Percentiles rank a stretch among this genome's conserved stretches.
phyloP scores from a whole-genome alignment of 306 rosid genomes.

The Cucurbita moschata region DNA sequence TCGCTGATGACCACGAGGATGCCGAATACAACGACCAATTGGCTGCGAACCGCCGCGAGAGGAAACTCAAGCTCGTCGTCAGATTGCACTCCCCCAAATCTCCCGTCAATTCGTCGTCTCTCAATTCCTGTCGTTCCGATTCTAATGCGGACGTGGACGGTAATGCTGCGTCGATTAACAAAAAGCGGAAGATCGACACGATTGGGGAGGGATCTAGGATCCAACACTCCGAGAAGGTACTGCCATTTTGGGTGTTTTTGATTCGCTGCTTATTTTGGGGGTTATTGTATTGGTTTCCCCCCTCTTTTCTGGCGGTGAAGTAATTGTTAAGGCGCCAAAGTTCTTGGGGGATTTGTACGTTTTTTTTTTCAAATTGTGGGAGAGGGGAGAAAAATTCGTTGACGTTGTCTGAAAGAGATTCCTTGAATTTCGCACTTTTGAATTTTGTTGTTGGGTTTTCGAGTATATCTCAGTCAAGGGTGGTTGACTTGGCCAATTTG shows the following conservation, averaged over 20 bases:
- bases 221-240: slow-evolving; percentile 24
- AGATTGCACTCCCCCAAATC: slow-evolving; percentile 33
- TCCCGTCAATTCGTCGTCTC: slow-evolving; percentile 27
- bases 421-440: slow-evolving; percentile 49
- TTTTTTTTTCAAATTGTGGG: background rate
- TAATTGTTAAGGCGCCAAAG: background rate
- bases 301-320: too few species aligned
- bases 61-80: slow-evolving; percentile 47
- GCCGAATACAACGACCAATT: slow-evolving; percentile 16
- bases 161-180: slow-evolving; percentile 14
- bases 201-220: slow-evolving; percentile 33
- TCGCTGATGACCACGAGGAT: slow-evolving; percentile 6
- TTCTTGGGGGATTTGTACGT: background rate
- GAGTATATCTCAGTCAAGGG: slow-evolving; percentile 24
- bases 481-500: slow-evolving; percentile 26
- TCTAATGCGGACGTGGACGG: slow-evolving; percentile 28
- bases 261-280: slow-evolving; percentile 5
- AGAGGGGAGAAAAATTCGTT: slow-evolving; percentile 14
- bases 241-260: slow-evolving; percentile 8
- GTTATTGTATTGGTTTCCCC: background rate
- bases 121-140: slow-evolving; percentile 29
- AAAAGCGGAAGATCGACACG: slow-evolving; percentile 37
- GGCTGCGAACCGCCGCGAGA: slow-evolving; percentile 31
- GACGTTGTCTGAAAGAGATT: slow-evolving; percentile 17
- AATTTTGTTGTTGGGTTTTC: slow-evolving; percentile 12